Conservation (phyloP, 2,329 filamentous ascomycete genomes). For the Talaromyces sp. region DNA sequence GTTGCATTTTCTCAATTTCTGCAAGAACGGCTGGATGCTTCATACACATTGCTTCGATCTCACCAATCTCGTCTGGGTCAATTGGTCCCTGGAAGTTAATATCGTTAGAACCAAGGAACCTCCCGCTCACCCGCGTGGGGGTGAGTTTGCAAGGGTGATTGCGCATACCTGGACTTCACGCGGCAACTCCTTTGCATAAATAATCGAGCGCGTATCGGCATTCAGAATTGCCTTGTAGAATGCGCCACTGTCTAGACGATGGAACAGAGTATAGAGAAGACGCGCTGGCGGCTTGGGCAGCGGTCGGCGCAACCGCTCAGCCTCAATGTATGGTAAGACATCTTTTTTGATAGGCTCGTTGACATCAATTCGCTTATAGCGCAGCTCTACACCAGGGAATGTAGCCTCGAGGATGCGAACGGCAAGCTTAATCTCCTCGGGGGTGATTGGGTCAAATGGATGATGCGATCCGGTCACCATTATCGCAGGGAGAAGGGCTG, state of each 20-base stretch:
- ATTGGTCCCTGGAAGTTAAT: conserved; percentile 59
- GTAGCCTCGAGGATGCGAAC: conserved; percentile 39
- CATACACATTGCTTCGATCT: conserved; percentile 58
- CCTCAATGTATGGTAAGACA: conserved; percentile 62
- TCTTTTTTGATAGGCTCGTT: conserved; percentile 65
- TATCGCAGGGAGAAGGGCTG: neutral
- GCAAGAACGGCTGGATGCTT: conserved; percentile 59
- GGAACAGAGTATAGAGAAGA: conserved; percentile 58
- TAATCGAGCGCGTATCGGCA: conserved; percentile 38
- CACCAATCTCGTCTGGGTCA: conserved; percentile 63
- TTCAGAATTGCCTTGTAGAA: conserved; percentile 47
- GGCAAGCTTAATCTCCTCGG: conserved; percentile 41
- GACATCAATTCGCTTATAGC: conserved; percentile 68
- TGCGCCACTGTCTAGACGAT: conserved; percentile 42
- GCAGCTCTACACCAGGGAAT: conserved; percentile 41
- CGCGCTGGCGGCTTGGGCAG: conserved; percentile 55
- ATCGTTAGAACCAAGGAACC: conserved; percentile 45
- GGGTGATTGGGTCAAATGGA: conserved; percentile 43
- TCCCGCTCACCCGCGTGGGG: conserved; percentile 38
- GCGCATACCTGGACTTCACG: conserved; percentile 48
- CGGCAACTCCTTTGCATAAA: conserved; percentile 47
- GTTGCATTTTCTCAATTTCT: conserved; percentile 61
- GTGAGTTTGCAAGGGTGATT: neutral
- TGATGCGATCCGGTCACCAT: conserved; percentile 32
- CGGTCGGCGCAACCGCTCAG: conserved; percentile 57